Conservation (phyloP, 495 filamentous ascomycete genomes). For the Chaetomidium leptoderma region DNA sequence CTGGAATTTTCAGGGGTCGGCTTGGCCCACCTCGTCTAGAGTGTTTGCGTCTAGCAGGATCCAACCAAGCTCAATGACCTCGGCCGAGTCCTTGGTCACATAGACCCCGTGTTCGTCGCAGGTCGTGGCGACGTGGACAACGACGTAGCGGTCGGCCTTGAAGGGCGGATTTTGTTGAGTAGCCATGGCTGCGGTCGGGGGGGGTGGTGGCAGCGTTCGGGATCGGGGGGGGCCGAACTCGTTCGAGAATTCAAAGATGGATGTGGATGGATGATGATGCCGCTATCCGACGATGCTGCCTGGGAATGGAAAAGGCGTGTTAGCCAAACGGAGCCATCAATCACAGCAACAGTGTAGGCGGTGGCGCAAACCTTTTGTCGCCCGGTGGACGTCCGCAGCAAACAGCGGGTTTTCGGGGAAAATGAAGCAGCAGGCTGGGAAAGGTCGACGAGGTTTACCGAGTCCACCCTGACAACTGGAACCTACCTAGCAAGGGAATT, state of each 20-base stretch:
- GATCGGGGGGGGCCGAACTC: slow-evolving; percentile 11
- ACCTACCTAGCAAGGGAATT: slow-evolving; percentile 10
- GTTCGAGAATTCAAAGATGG: background rate
- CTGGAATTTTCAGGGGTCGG: slow-evolving; percentile 16
- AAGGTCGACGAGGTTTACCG: slow-evolving; percentile 18
- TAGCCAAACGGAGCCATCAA: slow-evolving; percentile 11
- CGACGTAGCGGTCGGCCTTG: slow-evolving; percentile 89
- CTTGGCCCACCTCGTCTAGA: slow-evolving; percentile 73
- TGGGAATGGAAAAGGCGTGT: slow-evolving; percentile 7
- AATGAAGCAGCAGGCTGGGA: slow-evolving; percentile 18
- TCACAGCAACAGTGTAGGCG: background rate
- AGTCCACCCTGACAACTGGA: slow-evolving; percentile 13
- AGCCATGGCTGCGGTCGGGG: slow-evolving; percentile 35
- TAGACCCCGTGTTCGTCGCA: slow-evolving; percentile 99
- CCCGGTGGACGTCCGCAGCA: slow-evolving; percentile 17
- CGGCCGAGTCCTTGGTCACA: slow-evolving; percentile 97
- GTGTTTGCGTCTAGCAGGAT: slow-evolving; percentile 87
- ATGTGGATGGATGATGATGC: slow-evolving; percentile 9
- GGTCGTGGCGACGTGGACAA: slow-evolving; percentile 97
- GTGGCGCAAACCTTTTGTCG: slow-evolving; percentile 13
- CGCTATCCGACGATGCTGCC: slow-evolving; percentile 17
- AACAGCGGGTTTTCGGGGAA: slow-evolving; percentile 25
- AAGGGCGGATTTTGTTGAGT: slow-evolving; percentile 42
- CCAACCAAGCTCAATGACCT: slow-evolving; percentile 99
- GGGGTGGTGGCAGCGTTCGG: slow-evolving; percentile 18